phyloP scores from a whole-genome alignment of 768 basidiomycete species.

The Kwoniella dendrophila region DNA sequence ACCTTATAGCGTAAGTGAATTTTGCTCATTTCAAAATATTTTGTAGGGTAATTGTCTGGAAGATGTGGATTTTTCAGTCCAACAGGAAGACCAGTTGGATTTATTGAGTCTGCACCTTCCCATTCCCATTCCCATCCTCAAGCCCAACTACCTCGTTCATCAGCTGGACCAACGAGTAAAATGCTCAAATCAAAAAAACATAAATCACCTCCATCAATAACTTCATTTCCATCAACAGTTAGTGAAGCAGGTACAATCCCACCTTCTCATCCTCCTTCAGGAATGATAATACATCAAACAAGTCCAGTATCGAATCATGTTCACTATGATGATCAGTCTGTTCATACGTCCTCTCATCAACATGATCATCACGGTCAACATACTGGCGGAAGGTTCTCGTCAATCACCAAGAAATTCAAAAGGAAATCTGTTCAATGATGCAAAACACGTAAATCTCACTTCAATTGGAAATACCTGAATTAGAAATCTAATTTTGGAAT shows the following conservation, averaged over 20 bases:
- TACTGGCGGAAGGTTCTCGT: not conserved
- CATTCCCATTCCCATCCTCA: not conserved
- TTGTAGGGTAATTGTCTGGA: too few species aligned
- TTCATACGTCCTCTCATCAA: not conserved
- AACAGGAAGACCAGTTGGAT: constrained; percentile 4
- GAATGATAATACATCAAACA: not conserved
- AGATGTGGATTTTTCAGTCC: not conserved
- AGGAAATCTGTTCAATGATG: too few species aligned
- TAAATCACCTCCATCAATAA: not conserved
- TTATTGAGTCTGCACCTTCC: not conserved
- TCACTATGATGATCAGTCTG: constrained; percentile 4
- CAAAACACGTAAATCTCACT: too few species aligned
- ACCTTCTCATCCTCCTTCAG: not conserved
- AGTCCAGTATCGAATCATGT: not conserved
- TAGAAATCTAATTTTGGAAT: too few species aligned
- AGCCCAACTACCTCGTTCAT: not conserved
- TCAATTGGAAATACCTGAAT: too few species aligned
- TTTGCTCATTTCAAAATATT: not conserved
- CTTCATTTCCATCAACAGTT: constrained; percentile 6
- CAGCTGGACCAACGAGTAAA: not conserved
- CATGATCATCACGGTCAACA: too few species aligned
- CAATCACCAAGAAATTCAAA: constrained; percentile 4
- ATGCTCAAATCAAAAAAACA: not conserved
- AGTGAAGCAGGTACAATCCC: constrained; percentile 12
- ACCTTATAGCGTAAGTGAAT: constrained; percentile 10